Conservation (phyloP, 2,329 filamentous ascomycete genomes). For the Cytospora piceae region DNA sequence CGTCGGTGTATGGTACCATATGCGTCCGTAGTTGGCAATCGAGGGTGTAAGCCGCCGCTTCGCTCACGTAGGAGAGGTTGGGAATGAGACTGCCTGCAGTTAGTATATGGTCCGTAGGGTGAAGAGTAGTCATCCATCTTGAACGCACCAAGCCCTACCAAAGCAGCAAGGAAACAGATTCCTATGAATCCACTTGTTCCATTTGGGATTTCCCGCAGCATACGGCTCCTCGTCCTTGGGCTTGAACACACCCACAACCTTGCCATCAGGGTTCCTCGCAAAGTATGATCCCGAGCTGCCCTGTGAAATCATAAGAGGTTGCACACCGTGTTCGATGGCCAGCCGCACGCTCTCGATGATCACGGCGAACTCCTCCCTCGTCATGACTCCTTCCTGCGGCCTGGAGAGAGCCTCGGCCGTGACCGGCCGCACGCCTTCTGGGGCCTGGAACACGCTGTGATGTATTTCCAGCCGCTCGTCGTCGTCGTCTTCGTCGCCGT, state of each 20-base stretch:
- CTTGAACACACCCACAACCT: constrained; percentile 97
- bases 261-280: constrained; percentile 86
- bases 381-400: constrained; percentile 68
- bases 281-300: constrained; percentile 99
- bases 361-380: constrained; percentile 80
- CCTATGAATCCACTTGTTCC: constrained; percentile 99
- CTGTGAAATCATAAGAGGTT: constrained; percentile 95
- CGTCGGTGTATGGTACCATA: constrained; percentile 94
- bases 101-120: neutral
- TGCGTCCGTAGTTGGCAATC: constrained; percentile 88
- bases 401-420: constrained; percentile 74
- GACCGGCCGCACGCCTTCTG: constrained; percentile 81
- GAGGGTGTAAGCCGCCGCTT: constrained; percentile 94
- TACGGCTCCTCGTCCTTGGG: constrained; percentile 99
- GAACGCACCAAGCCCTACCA: constrained; percentile 76
- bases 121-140: neutral
- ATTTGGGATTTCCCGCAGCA: constrained; percentile 94
- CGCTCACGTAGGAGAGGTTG: constrained; percentile 96
- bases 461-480: constrained; percentile 94
- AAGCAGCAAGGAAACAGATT: constrained; percentile 98
- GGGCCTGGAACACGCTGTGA: constrained; percentile 93
- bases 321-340: constrained; percentile 87
- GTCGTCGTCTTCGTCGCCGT: constrained; percentile 70
- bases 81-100: constrained; percentile 71
- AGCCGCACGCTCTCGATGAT: constrained; percentile 87